Evolutionary conservation across 768 basidiomycete genomes (phyloP).

Genomic region (Dictyophora rubrovolvata): DNA sequence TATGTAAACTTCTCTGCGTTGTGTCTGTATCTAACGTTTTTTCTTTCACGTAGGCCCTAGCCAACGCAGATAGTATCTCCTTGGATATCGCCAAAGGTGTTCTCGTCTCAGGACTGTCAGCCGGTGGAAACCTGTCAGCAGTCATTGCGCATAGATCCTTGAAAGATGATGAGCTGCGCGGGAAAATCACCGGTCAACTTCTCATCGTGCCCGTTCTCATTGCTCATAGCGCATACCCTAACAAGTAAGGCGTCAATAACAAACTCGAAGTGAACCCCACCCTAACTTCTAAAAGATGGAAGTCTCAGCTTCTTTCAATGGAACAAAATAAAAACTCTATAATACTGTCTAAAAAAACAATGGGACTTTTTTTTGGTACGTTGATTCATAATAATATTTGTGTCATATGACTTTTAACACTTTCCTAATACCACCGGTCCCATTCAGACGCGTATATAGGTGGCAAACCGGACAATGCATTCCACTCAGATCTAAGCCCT

Average conservation of each 20-base stretch:
- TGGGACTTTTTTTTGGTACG: slow-evolving; percentile 4
- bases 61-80: slow-evolving; percentile 6
- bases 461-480: neutral
- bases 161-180: slow-evolving; percentile 15
- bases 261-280: no score
- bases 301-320: slow-evolving; percentile 14
- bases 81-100: slow-evolving; percentile 15
- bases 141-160: slow-evolving; percentile 15
- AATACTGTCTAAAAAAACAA: slow-evolving; percentile 5
- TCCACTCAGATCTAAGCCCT: slow-evolving; percentile 9
- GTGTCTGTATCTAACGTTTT: neutral
- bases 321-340: slow-evolving; percentile 15
- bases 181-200: slow-evolving; percentile 17
- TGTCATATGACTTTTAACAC: no score
- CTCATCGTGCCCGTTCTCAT: slow-evolving; percentile 15
- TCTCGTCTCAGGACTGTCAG: slow-evolving; percentile 17
- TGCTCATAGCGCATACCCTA: slow-evolving; percentile 14
- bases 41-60: slow-evolving; percentile 4
- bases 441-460: neutral
- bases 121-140: slow-evolving; percentile 16
- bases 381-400: no score
- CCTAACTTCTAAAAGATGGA: slow-evolving; percentile 9
- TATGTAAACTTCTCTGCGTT: neutral
- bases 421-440: no score
- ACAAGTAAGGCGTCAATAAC: slow-evolving; percentile 13